Percentiles rank a stretch among this genome's conserved stretches.
phyloP scores from a whole-genome alignment of 306 rosid genomes.

The Arachis stenosperma region DNA sequence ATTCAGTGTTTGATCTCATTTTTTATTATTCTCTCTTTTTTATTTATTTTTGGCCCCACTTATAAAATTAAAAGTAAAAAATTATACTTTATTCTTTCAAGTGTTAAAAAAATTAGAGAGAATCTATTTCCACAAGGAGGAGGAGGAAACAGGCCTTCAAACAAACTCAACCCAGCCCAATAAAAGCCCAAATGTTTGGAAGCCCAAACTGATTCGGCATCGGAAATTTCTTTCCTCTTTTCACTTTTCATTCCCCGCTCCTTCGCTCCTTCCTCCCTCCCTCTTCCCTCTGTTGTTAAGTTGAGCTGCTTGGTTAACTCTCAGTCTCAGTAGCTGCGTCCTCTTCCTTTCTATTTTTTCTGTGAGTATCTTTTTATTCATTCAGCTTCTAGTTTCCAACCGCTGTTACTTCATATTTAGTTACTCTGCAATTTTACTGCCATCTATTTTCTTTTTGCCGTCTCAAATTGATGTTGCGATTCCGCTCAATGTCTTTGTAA shows the following conservation, averaged over 20 bases:
- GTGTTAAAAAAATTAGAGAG: too few relatives aligned
- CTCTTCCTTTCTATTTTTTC: background rate
- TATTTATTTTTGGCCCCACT: too few relatives aligned
- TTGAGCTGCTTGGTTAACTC: too few relatives aligned
- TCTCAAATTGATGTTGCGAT: conserved; percentile 5
- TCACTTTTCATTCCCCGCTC: background rate
- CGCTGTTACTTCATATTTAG: background rate
- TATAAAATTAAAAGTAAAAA: too few relatives aligned
- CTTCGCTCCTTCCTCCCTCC: background rate
- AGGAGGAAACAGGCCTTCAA: background rate
- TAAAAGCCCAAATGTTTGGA: background rate
- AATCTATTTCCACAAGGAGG: too few relatives aligned
- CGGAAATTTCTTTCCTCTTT: background rate
- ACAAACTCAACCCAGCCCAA: background rate
- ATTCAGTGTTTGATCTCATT: too few relatives aligned
- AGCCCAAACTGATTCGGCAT: background rate
- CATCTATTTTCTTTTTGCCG: background rate
- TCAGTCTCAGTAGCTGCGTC: conserved; percentile 2
- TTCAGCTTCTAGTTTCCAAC: background rate
- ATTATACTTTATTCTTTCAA: too few relatives aligned
- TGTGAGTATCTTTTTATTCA: conserved; percentile 18
- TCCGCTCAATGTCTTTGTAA: background rate
- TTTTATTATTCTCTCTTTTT: too few relatives aligned
- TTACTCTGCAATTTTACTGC: background rate
- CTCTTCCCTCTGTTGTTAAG: background rate